Evolutionary conservation across 176 grass and related monocot genomes (phyloP), one percentile per base, ranked within the genome.

Genomic region (Alloteropsis semialata): DNA sequence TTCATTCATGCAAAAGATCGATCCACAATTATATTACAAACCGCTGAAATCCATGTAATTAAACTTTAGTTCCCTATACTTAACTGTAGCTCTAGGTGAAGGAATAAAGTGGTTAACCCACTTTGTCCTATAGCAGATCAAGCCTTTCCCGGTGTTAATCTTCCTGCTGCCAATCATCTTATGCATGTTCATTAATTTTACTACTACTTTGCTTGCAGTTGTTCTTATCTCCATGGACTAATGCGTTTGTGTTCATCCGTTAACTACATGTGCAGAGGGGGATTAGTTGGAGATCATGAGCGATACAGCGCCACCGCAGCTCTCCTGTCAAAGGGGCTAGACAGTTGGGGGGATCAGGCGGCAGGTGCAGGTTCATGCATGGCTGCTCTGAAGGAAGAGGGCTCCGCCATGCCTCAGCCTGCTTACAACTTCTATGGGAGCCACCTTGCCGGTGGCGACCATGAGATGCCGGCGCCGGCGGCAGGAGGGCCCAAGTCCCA

Each of bases 251-350:
- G 63, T 61, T 76, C 48, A 18, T 72, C 70, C 65, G 4, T 68
- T 43, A 82, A 61, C 39, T 68, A 34, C 78, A 72, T 82, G 70
- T 82, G 69, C 82, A 90, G 87, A 22, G 90, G 85, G 77, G 93
- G 87, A 57, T 82, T 90, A 46, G 85, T 55, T 84, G 90, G 82
- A 77, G 85, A 90, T 55, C 87, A 92, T 29, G 87, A 85, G 55
- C 78, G 84, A 28, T 91, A 86, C 51, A 81, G 41, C 39, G n/a
- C 81, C 86, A 85, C 77, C 41, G 32, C 81, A 18, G 82, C 65
- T 85, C 80, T 90, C 87, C 84, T 85, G 49, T 92, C 89, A 75
- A 91, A 84, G 42, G 86, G 84, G 57, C 72, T 88, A 78, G 89
- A 94, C 82, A 88, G 84, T 68, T 90, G 87, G 77, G 82, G 86